Percentiles rank a stretch among this genome's conserved stretches.
phyloP scores from a whole-genome alignment of 2,329 filamentous ascomycete species.

The Blastomyces percursus region DNA sequence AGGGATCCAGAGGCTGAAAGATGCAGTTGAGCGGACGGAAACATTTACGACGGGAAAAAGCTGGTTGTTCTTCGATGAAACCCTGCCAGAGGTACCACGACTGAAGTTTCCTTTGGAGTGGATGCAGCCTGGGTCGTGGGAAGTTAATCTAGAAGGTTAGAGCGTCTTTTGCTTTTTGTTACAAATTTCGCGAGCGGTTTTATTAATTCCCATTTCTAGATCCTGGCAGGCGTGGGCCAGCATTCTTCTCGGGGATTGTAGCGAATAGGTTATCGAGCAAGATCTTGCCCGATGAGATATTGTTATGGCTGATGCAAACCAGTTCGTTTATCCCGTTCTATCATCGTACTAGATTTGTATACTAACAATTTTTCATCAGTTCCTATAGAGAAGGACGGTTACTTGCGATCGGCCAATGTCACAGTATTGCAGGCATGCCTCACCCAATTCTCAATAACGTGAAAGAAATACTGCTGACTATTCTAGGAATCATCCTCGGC shows the following conservation, averaged over 20 bases:
- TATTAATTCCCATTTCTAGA: constrained; percentile 23
- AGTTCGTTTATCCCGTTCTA: constrained; percentile 18
- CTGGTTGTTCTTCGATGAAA: constrained; percentile 48
- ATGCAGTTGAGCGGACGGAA: constrained; percentile 51
- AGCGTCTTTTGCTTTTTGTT: not conserved
- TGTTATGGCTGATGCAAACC: constrained; percentile 49
- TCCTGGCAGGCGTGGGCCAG: constrained; percentile 43
- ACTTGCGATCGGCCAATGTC: constrained; percentile 51
- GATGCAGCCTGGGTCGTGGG: constrained; percentile 23
- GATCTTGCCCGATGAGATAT: constrained; percentile 50
- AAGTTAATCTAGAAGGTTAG: constrained; percentile 26
- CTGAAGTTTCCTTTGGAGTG: constrained; percentile 27
- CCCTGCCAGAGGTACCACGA: constrained; percentile 15
- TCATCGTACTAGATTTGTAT: not conserved
- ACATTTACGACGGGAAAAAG: constrained; percentile 42
- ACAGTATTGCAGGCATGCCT: constrained; percentile 39
- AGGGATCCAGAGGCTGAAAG: constrained; percentile 40
- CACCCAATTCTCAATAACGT: constrained; percentile 19
- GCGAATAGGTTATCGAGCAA: constrained; percentile 41
- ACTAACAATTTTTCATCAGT: constrained; percentile 24
- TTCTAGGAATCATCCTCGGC: constrained; percentile 20
- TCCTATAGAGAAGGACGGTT: constrained; percentile 44
- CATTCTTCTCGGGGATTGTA: constrained; percentile 53
- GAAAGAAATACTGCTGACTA: constrained; percentile 10
- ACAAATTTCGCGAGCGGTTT: not conserved